Conservation (phyloP, 441 rosid species). For the Erysimum pusillum region DNA sequence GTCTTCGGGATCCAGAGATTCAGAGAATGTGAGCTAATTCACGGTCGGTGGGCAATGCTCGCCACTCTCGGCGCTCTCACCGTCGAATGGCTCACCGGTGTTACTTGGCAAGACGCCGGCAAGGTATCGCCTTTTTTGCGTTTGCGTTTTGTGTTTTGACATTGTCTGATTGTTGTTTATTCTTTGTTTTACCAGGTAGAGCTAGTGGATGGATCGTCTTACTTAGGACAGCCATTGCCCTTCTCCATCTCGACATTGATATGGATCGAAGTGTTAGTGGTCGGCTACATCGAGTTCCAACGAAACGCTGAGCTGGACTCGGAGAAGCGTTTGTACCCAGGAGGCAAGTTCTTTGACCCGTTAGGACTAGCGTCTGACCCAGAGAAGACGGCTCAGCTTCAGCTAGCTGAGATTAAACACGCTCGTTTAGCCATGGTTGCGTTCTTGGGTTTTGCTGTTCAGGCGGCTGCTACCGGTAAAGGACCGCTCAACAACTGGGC, state of each 20-base stretch:
- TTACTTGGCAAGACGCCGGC: constrained; percentile 98
- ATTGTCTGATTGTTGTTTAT: neutral
- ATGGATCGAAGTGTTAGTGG: constrained; percentile 84
- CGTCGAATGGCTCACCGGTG: constrained; percentile 91
- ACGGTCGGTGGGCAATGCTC: constrained; percentile 96
- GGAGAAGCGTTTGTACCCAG: constrained; percentile 78
- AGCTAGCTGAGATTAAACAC: constrained; percentile 95
- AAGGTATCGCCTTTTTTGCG: constrained; percentile 68
- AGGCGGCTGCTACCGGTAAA: constrained; percentile 90
- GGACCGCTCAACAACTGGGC: constrained; percentile 96
- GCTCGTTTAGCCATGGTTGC: constrained; percentile 98
- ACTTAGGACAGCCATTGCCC: constrained; percentile 90
- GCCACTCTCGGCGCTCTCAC: constrained; percentile 91
- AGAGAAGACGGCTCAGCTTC: constrained; percentile 83
- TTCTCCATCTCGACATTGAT: constrained; percentile 85
- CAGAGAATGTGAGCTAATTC: constrained; percentile 94
- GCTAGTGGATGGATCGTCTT: constrained; percentile 86
- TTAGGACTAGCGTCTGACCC: constrained; percentile 85
- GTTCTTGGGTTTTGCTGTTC: constrained; percentile 87
- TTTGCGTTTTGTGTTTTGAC: constrained; percentile 11
- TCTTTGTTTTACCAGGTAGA: constrained; percentile 62
- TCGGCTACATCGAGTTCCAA: constrained; percentile 97
- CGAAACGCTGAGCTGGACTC: constrained; percentile 93
- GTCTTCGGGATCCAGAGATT: constrained; percentile 93
- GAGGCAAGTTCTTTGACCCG: constrained; percentile 87